These are phyloP conservation scores for Coniella lustricola DNA, from an alignment of 2,329 filamentous ascomycete genomes.

Conservation along the genomic window DNA sequence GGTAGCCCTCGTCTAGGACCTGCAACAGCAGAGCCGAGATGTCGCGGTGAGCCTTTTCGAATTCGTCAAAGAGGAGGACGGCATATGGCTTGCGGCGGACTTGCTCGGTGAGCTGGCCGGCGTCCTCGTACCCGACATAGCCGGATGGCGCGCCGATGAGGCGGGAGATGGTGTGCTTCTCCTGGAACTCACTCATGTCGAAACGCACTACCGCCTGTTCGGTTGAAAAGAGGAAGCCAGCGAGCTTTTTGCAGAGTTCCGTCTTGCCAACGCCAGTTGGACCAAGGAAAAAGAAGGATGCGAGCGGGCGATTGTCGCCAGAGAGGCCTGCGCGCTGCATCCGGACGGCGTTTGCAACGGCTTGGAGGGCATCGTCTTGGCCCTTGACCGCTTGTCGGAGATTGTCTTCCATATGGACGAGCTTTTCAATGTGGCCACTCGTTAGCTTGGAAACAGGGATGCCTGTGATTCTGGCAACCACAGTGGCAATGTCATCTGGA, in stretches of 20 bases:
- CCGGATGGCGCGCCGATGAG: slow-evolving; percentile 90
- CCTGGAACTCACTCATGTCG: slow-evolving; percentile 97
- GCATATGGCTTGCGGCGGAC: slow-evolving; percentile 93
- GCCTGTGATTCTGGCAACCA: slow-evolving; percentile 85
- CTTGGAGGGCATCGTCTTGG: slow-evolving; percentile 86
- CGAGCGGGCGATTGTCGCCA: slow-evolving; percentile 83
- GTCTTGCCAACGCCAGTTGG: slow-evolving; percentile 97
- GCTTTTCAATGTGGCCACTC: slow-evolving; percentile 85
- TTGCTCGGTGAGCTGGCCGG: slow-evolving; percentile 90
- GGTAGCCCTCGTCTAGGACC: slow-evolving; percentile 90
- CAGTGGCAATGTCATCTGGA: slow-evolving; percentile 84
- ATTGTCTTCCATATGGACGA: slow-evolving; percentile 92
- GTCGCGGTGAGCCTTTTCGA: slow-evolving; percentile 94
- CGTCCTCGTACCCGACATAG: slow-evolving; percentile 95
- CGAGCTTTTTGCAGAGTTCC: slow-evolving; percentile 93
- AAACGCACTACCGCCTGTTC: slow-evolving; percentile 87
- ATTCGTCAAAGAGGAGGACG: slow-evolving; percentile 91
- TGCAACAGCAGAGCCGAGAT: slow-evolving; percentile 88
- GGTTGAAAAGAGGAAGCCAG: slow-evolving; percentile 86
- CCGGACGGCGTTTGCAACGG: slow-evolving; percentile 86
- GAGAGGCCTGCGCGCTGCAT: slow-evolving; percentile 89
- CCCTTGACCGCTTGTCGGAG: slow-evolving; percentile 78
- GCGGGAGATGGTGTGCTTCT: slow-evolving; percentile 91
- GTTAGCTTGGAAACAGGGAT: slow-evolving; percentile 92
- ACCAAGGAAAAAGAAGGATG: slow-evolving; percentile 95